Evolutionary conservation across 2,329 filamentous ascomycete species (phyloP).

Genomic region (Aspergillus arachidicola): DNA sequence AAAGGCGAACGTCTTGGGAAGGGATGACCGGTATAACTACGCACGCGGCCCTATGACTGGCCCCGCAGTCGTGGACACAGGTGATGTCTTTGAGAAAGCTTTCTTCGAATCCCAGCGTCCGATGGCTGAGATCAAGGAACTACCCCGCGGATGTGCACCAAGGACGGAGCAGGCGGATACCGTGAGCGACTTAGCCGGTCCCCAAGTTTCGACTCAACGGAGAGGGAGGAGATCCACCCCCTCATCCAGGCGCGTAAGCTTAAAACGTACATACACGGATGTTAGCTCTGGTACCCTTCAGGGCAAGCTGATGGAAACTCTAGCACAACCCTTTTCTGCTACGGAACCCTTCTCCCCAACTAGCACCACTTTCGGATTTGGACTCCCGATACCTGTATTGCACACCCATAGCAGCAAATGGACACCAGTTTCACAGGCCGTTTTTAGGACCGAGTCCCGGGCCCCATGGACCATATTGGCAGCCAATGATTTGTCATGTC

Average conservation of each 20-base stretch:
- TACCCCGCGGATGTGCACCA: slow-evolving; percentile 24
- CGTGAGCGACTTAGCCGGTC: slow-evolving; percentile 34
- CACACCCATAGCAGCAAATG: slow-evolving; percentile 90
- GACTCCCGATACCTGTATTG: slow-evolving; percentile 56
- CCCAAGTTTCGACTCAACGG: slow-evolving; percentile 34
- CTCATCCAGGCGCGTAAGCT: slow-evolving; percentile 62
- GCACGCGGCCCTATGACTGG: slow-evolving; percentile 73
- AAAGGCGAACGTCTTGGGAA: slow-evolving; percentile 75
- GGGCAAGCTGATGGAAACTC: slow-evolving; percentile 79
- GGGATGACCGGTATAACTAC: slow-evolving; percentile 53
- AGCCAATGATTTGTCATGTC: slow-evolving; percentile 92
- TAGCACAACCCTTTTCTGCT: slow-evolving; percentile 77
- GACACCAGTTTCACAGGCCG: slow-evolving; percentile 88
- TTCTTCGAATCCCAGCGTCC: slow-evolving; percentile 57
- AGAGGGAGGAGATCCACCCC: slow-evolving; percentile 49
- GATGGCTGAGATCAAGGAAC: slow-evolving; percentile 23
- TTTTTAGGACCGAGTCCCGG: slow-evolving; percentile 92
- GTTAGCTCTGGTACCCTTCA: slow-evolving; percentile 73
- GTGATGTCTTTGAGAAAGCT: slow-evolving; percentile 82
- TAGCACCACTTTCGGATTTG: slow-evolving; percentile 37
- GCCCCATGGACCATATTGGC: slow-evolving; percentile 95
- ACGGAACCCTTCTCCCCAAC: slow-evolving; percentile 48
- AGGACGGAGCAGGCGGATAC: slow-evolving; percentile 27
- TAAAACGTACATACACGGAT: slow-evolving; percentile 90
- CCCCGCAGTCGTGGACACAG: slow-evolving; percentile 70